Percentiles rank a stretch among this genome's conserved stretches.
These are phyloP conservation scores for Hypomontagnella submonticulosa DNA, from an alignment of 495 filamentous ascomycete genomes.

Conservation along the genomic window DNA sequence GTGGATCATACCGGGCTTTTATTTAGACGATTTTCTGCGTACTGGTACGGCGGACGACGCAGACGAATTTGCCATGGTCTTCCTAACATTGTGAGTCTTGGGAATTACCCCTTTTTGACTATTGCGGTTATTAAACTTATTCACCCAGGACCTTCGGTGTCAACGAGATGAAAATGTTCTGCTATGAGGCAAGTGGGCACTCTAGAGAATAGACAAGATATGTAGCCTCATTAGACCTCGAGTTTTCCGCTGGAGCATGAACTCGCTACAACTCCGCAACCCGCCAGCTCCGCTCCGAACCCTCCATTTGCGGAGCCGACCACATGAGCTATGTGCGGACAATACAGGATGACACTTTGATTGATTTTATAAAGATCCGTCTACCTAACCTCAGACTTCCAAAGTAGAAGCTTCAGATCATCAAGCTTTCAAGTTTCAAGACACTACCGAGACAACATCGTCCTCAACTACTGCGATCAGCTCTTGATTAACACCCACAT, in stretches of 20 bases:
- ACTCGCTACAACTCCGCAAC: conserved; percentile 27
- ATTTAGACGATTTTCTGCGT: conserved; percentile 39
- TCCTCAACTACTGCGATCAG: neutral
- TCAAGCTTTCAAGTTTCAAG: neutral
- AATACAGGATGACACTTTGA: neutral
- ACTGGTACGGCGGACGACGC: conserved; percentile 40
- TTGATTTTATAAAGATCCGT: conserved; percentile 26
- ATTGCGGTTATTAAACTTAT: neutral
- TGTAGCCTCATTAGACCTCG: neutral
- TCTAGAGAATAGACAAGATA: conserved; percentile 4
- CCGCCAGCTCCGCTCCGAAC: conserved; percentile 13
- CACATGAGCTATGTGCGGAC: neutral
- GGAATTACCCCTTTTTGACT: neutral
- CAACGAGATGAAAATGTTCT: conserved; percentile 41
- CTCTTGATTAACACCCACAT: neutral
- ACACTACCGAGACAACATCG: neutral
- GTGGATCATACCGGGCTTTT: conserved; percentile 36
- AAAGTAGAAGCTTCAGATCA: neutral
- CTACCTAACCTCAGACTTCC: neutral
- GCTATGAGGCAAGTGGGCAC: conserved; percentile 36
- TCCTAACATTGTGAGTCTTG: conserved; percentile 36
- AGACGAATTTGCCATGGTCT: conserved; percentile 41
- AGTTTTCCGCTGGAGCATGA: neutral
- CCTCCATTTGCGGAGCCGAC: conserved; percentile 18
- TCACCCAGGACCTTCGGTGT: conserved; percentile 32